These are phyloP conservation scores for Neonectria coccinea DNA, from an alignment of 2,329 filamentous ascomycete genomes.

Conservation along the genomic window DNA sequence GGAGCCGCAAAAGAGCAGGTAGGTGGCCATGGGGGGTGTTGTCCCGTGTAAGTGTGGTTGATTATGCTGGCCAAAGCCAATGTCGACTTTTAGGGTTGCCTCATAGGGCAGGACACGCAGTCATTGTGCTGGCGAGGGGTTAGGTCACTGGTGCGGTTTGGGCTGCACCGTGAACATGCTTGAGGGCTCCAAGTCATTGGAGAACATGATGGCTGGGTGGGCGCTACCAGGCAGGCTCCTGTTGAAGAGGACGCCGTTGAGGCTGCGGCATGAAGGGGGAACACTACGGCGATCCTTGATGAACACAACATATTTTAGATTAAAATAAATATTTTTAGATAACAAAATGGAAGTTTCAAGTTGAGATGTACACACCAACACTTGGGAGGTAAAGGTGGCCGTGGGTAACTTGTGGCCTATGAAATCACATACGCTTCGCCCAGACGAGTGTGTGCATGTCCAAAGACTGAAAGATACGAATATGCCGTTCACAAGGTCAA, in stretches of 20 bases:
- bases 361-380: background rate
- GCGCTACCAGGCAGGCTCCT: slow-evolving; percentile 77
- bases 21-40: slow-evolving; percentile 78
- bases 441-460: too few species aligned
- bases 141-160: slow-evolving; percentile 73
- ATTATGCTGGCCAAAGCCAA: slow-evolving; percentile 84
- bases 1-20: slow-evolving; percentile 66
- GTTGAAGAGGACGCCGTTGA: slow-evolving; percentile 81
- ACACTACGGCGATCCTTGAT: slow-evolving; percentile 62
- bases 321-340: too few species aligned
- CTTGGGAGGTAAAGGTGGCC: background rate
- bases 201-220: slow-evolving; percentile 78
- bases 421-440: too few species aligned
- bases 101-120: slow-evolving; percentile 76
- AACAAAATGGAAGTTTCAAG: background rate
- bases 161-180: slow-evolving; percentile 87
- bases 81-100: slow-evolving; percentile 76
- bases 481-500: too few species aligned
- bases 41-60: slow-evolving; percentile 76
- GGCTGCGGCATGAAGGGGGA: slow-evolving; percentile 53
- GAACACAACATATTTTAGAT: too few species aligned
- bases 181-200: slow-evolving; percentile 84
- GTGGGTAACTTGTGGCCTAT: background rate
- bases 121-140: slow-evolving; percentile 84
- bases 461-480: too few species aligned